phyloP scores from a whole-genome alignment of 1,139 yeast species.

The Ogataea hybrid region DNA sequence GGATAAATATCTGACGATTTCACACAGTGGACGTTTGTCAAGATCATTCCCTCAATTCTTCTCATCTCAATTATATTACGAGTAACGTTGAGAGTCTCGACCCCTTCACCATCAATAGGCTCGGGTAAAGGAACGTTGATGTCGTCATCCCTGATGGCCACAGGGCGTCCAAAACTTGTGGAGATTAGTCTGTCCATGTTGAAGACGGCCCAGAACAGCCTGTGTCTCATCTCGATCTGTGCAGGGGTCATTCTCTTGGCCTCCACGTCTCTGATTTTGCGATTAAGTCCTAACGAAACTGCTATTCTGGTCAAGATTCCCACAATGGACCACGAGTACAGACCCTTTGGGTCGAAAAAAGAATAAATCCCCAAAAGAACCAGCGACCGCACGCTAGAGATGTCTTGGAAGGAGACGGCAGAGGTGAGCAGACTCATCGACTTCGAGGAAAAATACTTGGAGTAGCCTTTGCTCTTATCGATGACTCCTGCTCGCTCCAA shows the following conservation, averaged over 20 bases:
- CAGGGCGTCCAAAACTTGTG: slow-evolving; percentile 43
- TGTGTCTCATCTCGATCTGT: slow-evolving; percentile 40
- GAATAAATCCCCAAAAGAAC: slow-evolving; percentile 45
- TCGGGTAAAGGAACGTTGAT: slow-evolving; percentile 44
- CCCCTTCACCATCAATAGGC: slow-evolving; percentile 38
- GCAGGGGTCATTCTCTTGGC: slow-evolving; percentile 29
- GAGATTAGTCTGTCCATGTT: slow-evolving; percentile 46
- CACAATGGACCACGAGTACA: slow-evolving; percentile 47
- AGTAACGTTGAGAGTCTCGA: slow-evolving; percentile 38
- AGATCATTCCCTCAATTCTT: slow-evolving; percentile 42
- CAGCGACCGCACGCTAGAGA: slow-evolving; percentile 36
- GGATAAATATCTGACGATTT: slow-evolving; percentile 32
- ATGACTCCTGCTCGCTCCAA: slow-evolving; percentile 40
- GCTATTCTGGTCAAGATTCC: slow-evolving; percentile 44
- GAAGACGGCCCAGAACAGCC: slow-evolving; percentile 52
- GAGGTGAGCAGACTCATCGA: slow-evolving; percentile 37
- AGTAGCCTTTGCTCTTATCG: slow-evolving; percentile 34
- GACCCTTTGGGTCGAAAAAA: slow-evolving; percentile 43
- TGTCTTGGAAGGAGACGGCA: slow-evolving; percentile 36
- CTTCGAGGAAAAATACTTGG: slow-evolving; percentile 36
- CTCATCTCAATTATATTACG: slow-evolving; percentile 40
- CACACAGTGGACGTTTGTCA: slow-evolving; percentile 42
- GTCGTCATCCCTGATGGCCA: slow-evolving; percentile 45
- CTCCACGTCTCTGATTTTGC: slow-evolving; percentile 33
- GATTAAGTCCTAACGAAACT: slow-evolving; percentile 43